Evolutionary conservation across 495 filamentous ascomycete genomes (phyloP), one percentile per base, ranked within the genome.

Genomic region (Neurospora tetrasperma): DNA sequence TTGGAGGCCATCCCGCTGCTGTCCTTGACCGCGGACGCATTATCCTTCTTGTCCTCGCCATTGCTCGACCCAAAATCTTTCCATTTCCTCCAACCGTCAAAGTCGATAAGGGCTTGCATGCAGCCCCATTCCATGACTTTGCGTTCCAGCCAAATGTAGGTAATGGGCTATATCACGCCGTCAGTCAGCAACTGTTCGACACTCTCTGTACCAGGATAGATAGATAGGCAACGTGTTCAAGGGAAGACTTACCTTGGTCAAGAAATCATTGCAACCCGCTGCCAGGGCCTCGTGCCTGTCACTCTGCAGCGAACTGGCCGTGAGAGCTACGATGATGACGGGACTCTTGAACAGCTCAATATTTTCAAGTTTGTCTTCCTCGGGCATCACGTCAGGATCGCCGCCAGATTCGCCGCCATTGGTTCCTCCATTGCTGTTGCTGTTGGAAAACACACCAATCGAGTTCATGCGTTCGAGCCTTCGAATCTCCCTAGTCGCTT

Each of bases 61-160:
- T 66, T 66, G 54, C 27, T 38, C 14, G 54, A 66, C 54, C 54
- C 54, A 27, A 66, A 94, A 74, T 93, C 91, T 77, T 97, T 97
- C 96, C 96, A 99, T 82, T 94, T 93, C 59, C 94, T 90, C 96
- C 96, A 99, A 71, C 96, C 96, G 78, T 98, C 96, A 76, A 94
- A 98, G 85, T 99, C 96, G 81, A 99, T 99, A 71, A 99, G 84
- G 23, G 96, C 96, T 85, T 98, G 96, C 91, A 99, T 98, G 84
- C 96, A 99, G 75, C 96, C 96, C 96, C 96, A 99, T 88, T 99
- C 96, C 80, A 95, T 97, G 48, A 98, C 94, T 79, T 99, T 99
- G 48, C 95, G 89, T 78, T 97, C 92, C 16, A 99, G 87, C 96
- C 96, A 99, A 73, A 96, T 94, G 78, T 98, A 98, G 76, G 95